These are phyloP conservation scores for Luffa aegyptiaca DNA, from an alignment of 306 rosid species.

Conservation along the genomic window DNA sequence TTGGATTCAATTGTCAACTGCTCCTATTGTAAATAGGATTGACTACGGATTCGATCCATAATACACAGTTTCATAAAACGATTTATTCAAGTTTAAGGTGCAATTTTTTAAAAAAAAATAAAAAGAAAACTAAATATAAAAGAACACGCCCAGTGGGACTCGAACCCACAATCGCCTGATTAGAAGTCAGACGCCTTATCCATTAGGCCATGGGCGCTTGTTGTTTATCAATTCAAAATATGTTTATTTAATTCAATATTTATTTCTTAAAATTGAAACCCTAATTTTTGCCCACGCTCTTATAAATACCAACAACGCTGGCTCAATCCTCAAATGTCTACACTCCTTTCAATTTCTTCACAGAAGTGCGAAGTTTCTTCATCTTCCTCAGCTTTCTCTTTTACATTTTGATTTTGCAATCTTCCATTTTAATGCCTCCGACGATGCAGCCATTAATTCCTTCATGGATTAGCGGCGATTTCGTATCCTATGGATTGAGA, in stretches of 20 bases:
- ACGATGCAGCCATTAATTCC: neutral
- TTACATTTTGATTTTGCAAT: neutral
- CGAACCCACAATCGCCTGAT: slow-evolving; percentile 14
- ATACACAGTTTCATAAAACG: too few relatives aligned
- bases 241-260: neutral
- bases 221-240: neutral
- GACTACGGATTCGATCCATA: too few relatives aligned
- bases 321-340: rapidly evolving
- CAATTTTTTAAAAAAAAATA: neutral
- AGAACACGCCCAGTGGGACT: neutral
- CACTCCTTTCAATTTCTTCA: too few relatives aligned
- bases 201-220: slow-evolving; percentile 10
- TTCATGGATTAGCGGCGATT: neutral
- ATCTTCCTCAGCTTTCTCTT: neutral
- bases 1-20: too few relatives aligned
- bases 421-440: neutral
- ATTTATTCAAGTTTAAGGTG: too few relatives aligned
- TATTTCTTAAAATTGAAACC: neutral
- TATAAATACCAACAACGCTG: neutral
- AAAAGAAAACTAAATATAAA: neutral
- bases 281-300: neutral
- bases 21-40: too few relatives aligned
- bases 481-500: slow-evolving; percentile 12
- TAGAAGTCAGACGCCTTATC: slow-evolving; percentile 15
- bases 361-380: neutral